These are phyloP conservation scores for Polygonum maritimum DNA, from an alignment of 148 eudicot genomes.

Conservation along the genomic window DNA sequence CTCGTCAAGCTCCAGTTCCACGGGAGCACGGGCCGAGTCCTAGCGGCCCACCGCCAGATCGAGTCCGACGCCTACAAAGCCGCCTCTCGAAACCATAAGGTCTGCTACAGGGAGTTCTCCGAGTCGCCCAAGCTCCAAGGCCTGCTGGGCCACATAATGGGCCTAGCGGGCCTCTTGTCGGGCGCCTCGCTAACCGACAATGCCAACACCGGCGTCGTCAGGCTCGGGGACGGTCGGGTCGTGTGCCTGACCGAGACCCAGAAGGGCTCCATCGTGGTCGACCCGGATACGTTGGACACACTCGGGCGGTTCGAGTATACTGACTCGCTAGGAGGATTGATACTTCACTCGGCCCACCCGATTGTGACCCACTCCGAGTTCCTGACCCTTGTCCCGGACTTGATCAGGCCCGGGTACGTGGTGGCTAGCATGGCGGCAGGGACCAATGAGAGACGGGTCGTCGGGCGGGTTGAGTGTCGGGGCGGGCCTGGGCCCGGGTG, in stretches of 20 bases:
- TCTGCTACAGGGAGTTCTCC: constrained; percentile 90
- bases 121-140: constrained; percentile 64
- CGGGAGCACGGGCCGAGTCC: constrained; percentile 28
- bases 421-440: constrained; percentile 82
- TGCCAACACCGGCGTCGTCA: constrained; percentile 84
- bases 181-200: constrained; percentile 92
- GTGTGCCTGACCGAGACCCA: constrained; percentile 86
- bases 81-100: constrained; percentile 36
- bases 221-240: constrained; percentile 77
- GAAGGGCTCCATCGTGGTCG: constrained; percentile 76
- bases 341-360: constrained; percentile 92
- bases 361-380: constrained; percentile 70
- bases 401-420: constrained; percentile 72
- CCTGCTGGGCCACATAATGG: constrained; percentile 59
- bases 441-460: constrained; percentile 62
- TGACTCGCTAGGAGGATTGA: constrained; percentile 56
- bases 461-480: constrained; percentile 69
- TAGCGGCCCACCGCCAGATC: constrained; percentile 74
- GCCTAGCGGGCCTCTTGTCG: constrained; percentile 63
- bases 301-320: constrained; percentile 62
- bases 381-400: constrained; percentile 71
- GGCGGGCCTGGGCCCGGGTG: constrained; percentile 90
- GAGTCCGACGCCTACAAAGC: constrained; percentile 89
- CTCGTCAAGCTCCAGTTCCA: constrained; percentile 76
- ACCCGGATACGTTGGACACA: constrained; percentile 77